A percentile compares a stretch with the other conserved stretches of the same genome.
These are phyloP conservation scores for Globisporangium spinosum DNA, from an alignment of 352 stramenopile species.

Conservation along the genomic window DNA sequence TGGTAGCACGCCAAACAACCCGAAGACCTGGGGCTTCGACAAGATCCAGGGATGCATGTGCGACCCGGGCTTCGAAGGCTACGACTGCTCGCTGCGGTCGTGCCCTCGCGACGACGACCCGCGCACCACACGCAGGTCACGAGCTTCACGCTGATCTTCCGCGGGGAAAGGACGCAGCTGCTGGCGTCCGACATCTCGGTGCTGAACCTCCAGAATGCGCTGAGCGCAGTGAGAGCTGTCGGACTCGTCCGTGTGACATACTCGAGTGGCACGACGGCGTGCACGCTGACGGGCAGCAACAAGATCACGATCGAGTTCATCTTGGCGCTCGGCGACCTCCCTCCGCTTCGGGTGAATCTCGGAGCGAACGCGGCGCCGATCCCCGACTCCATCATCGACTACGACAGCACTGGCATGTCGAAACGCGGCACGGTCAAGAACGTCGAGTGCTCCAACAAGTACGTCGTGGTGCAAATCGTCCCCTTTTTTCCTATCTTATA, in stretches of 20 bases:
- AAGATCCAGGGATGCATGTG: constrained; percentile 89
- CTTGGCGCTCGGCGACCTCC: constrained; percentile 50
- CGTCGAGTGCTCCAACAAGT: constrained; percentile 75
- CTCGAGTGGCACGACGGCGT: constrained; percentile 39
- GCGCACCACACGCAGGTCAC: constrained; percentile 43
- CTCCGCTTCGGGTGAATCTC: constrained; percentile 37
- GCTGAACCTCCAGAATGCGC: constrained; percentile 34
- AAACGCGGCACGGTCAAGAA: constrained; percentile 65
- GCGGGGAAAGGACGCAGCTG: constrained; percentile 33
- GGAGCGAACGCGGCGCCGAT: constrained; percentile 30
- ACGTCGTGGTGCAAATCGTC: constrained; percentile 11
- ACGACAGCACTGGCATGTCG: constrained; percentile 44
- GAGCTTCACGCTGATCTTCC: constrained; percentile 66
- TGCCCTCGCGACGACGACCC: constrained; percentile 70
- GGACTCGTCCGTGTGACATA: constrained; percentile 47
- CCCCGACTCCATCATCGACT: constrained; percentile 49
- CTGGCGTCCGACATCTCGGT: constrained; percentile 39
- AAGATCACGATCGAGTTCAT: constrained; percentile 62
- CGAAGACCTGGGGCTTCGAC: constrained; percentile 80
- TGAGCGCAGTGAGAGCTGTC: constrained; percentile 40
- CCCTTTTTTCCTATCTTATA: not conserved
- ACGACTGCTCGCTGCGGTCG: constrained; percentile 74
- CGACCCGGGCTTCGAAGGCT: constrained; percentile 75
- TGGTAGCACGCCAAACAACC: constrained; percentile 60
- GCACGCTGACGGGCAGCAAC: constrained; percentile 48